Evolutionary conservation across 257 asterid species (phyloP).

Genomic region (Echium plantagineum): DNA sequence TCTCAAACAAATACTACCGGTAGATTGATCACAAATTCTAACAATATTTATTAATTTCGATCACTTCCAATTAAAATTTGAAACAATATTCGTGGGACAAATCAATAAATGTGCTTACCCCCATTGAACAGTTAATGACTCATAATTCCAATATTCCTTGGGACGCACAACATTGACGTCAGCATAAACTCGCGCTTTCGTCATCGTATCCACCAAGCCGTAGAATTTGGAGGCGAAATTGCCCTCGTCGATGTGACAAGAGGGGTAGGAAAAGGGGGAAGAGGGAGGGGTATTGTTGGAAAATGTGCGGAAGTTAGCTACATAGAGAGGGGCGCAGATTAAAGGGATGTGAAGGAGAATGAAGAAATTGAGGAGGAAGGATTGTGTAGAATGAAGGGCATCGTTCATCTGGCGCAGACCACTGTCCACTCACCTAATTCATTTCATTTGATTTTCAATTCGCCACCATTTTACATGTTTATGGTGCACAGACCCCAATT

Average conservation of each 20-base stretch:
- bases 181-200: constrained; percentile 67
- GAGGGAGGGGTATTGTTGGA: constrained; percentile 8
- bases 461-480: too few species aligned
- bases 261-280: not conserved
- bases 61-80: too few species aligned
- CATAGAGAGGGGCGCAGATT: constrained; percentile 18
- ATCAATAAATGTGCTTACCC: constrained; percentile 27
- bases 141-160: constrained; percentile 78
- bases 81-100: not conserved
- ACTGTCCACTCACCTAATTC: too few species aligned
- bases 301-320: constrained; percentile 9
- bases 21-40: too few species aligned
- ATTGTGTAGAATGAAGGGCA: constrained; percentile 5
- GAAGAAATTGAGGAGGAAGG: not conserved
- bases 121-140: constrained; percentile 64
- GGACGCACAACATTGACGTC: constrained; percentile 77
- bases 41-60: too few species aligned
- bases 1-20: too few species aligned
- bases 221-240: constrained; percentile 28
- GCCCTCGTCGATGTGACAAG: constrained; percentile 9
- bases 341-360: constrained; percentile 24
- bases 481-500: too few species aligned
- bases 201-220: constrained; percentile 32
- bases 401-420: constrained; percentile 17
- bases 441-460: too few species aligned